Evolutionary conservation across 2,329 filamentous ascomycete genomes (phyloP).

Genomic region (Ceratocystiopsis brevicomis): DNA sequence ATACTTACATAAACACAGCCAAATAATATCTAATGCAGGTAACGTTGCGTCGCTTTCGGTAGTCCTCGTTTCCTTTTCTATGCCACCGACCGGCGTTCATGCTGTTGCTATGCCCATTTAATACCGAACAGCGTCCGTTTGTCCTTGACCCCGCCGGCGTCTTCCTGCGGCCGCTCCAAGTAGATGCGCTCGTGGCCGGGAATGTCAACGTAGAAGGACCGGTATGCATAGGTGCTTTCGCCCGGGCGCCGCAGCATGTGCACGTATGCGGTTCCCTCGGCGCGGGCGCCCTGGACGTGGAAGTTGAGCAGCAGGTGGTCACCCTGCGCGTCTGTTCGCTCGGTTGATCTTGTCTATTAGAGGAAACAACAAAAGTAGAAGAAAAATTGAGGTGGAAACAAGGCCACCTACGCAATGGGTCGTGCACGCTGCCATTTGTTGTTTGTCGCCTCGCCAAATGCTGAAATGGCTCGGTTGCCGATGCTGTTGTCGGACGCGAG

Average conservation of each 20-base stretch:
- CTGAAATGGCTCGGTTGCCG: conserved; percentile 47
- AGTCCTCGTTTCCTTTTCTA: background rate
- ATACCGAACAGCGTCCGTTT: conserved; percentile 42
- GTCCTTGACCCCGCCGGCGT: conserved; percentile 6
- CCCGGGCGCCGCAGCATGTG: conserved; percentile 56
- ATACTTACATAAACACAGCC: too few species aligned
- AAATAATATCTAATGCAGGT: too few species aligned
- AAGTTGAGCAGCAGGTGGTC: conserved; percentile 77
- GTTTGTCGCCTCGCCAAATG: conserved; percentile 62
- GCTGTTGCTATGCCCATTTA: conserved; percentile 27
- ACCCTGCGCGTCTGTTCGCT: conserved; percentile 52
- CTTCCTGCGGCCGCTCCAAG: conserved; percentile 39
- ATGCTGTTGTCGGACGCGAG: too few species aligned
- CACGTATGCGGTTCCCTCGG: conserved; percentile 53
- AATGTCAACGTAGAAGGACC: conserved; percentile 63
- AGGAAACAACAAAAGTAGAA: background rate
- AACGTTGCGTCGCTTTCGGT: too few species aligned
- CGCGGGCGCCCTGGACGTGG: conserved; percentile 61
- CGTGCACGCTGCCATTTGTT: conserved; percentile 62
- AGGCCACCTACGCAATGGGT: conserved; percentile 35
- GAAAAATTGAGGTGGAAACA: background rate
- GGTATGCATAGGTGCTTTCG: conserved; percentile 54
- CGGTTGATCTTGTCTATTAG: conserved; percentile 33
- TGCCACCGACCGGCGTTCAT: background rate
- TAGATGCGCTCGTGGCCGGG: conserved; percentile 49